phyloP scores from a whole-genome alignment of 2,329 filamentous ascomycete species.

The Diaporthe sp. region DNA sequence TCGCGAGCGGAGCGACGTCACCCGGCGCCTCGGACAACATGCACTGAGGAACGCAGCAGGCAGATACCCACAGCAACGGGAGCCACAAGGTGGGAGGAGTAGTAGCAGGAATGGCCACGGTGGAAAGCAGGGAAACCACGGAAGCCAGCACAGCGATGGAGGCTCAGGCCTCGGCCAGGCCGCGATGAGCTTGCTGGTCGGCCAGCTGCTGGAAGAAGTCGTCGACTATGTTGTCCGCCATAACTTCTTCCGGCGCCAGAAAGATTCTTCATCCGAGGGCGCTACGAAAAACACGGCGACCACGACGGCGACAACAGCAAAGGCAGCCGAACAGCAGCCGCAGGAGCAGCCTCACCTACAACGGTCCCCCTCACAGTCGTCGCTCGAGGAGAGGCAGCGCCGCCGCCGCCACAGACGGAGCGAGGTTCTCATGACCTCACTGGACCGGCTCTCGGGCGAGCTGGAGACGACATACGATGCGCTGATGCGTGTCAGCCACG shows the following conservation, averaged over 20 bases:
- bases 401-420: conserved; percentile 8
- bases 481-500: conserved; percentile 1
- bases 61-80: neutral
- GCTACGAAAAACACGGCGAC: neutral
- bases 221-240: conserved; percentile 21
- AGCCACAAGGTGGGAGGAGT: neutral
- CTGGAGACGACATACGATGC: conserved; percentile 21
- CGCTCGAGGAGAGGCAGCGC: conserved; percentile 6
- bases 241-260: conserved; percentile 17
- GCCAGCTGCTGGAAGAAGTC: conserved; percentile 15
- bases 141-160: neutral
- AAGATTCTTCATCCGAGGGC: neutral
- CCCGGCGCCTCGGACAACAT: conserved; percentile 11
- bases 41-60: conserved; percentile 1
- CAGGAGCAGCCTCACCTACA: neutral
- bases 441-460: conserved; percentile 22
- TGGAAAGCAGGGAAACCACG: neutral
- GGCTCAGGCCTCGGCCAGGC: neutral
- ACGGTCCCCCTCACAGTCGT: conserved; percentile 11
- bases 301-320: neutral
- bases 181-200: conserved; percentile 7
- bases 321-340: neutral
- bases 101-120: neutral
- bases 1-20: conserved; percentile 19
- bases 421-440: conserved; percentile 15